Percentiles rank a stretch among this genome's conserved stretches.
phyloP scores from a whole-genome alignment of 495 filamentous ascomycete genomes.

The Penicillium coffeae region DNA sequence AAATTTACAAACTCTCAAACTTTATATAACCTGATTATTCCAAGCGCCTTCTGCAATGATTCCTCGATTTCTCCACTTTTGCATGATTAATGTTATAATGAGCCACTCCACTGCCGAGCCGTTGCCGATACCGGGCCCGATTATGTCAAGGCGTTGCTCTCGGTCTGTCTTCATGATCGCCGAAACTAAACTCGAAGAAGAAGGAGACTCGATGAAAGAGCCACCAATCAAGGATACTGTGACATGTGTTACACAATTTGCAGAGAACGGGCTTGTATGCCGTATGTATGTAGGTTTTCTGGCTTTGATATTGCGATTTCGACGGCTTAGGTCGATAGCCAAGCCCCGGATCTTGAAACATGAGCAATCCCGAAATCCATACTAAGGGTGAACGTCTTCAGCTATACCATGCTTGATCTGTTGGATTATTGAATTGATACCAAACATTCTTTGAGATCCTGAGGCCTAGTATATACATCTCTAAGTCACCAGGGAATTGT shows the following conservation, averaged over 20 bases:
- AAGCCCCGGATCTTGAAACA: too few species aligned
- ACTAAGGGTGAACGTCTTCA: too few species aligned
- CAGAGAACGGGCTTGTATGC: too few species aligned
- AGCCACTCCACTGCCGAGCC: conserved; percentile 9
- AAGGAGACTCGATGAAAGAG: not conserved
- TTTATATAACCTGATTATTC: not conserved
- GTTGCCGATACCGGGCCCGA: conserved; percentile 15
- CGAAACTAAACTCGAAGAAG: not conserved
- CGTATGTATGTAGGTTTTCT: not conserved
- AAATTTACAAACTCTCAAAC: too few species aligned
- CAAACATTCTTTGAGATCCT: not conserved
- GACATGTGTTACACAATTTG: too few species aligned
- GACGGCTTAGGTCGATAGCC: not conserved
- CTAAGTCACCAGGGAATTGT: not conserved
- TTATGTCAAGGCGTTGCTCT: conserved; percentile 14
- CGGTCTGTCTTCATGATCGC: conserved; percentile 8
- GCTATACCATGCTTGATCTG: too few species aligned
- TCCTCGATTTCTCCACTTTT: conserved; percentile 7
- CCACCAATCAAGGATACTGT: too few species aligned
- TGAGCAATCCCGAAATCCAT: too few species aligned
- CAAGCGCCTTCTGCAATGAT: conserved; percentile 1
- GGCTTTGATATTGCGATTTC: not conserved
- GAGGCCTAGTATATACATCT: not conserved
- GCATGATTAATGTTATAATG: conserved; percentile 11
- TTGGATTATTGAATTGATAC: too few species aligned